Evolutionary conservation across 1,284 basidiomycete species (phyloP).

Genomic region (Pisolithus thermaeus): DNA sequence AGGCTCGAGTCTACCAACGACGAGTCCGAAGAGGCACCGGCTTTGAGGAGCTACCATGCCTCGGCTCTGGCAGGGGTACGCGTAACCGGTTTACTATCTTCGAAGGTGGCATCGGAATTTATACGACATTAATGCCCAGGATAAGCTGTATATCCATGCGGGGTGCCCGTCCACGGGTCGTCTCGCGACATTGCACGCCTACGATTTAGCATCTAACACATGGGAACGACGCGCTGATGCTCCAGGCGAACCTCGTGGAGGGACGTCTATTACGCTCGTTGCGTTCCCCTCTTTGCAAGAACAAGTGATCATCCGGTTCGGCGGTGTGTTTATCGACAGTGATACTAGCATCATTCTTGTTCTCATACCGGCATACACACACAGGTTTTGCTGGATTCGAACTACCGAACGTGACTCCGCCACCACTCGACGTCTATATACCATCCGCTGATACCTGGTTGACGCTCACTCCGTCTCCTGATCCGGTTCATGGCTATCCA

Average conservation of each 20-base stretch:
- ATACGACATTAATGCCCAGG: conserved; percentile 15
- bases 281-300: conserved; percentile 43
- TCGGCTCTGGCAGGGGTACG: conserved; percentile 11
- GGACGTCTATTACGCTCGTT: conserved; percentile 65
- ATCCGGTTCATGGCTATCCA: conserved; percentile 17
- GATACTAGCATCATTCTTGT: not conserved
- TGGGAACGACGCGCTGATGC: conserved; percentile 33
- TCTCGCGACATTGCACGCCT: conserved; percentile 31
- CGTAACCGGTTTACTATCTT: not conserved
- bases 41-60: conserved; percentile 18
- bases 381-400: conserved; percentile 19
- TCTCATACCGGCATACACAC: not conserved
- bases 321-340: conserved; percentile 8
- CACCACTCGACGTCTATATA: conserved; percentile 27
- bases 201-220: conserved; percentile 23
- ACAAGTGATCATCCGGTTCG: conserved; percentile 19
- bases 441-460: conserved; percentile 18
- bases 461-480: conserved; percentile 14
- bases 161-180: conserved; percentile 36
- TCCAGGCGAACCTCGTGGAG: conserved; percentile 35
- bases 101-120: not conserved
- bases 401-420: conserved; percentile 12
- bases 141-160: conserved; percentile 37
- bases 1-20: conserved; percentile 14
- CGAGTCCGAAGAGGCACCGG: conserved; percentile 12